Percentiles rank a stretch among this genome's conserved stretches.
phyloP scores from a whole-genome alignment of 768 basidiomycete species.

The Mrakia blollopis region DNA sequence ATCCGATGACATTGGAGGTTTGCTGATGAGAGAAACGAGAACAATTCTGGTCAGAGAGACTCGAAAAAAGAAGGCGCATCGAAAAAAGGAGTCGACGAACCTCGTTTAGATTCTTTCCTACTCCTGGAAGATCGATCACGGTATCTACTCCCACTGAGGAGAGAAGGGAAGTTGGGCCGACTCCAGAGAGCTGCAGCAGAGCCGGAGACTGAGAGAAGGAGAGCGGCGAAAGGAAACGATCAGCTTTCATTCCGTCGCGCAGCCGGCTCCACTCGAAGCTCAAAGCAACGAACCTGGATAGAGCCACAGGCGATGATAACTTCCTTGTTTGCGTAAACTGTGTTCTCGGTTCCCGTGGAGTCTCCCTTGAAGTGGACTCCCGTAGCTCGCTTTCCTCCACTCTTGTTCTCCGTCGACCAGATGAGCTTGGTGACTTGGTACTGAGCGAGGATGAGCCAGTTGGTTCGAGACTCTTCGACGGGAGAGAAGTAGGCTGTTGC shows the following conservation, averaged over 20 bases:
- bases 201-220: slow-evolving; percentile 49
- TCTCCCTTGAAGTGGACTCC: slow-evolving; percentile 50
- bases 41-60: neutral
- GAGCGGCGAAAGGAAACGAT: neutral
- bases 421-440: slow-evolving; percentile 26
- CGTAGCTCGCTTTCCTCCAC: slow-evolving; percentile 29
- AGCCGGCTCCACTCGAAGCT: too few relatives aligned
- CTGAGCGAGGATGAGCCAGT: slow-evolving; percentile 52
- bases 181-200: slow-evolving; percentile 55
- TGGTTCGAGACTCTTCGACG: slow-evolving; percentile 50
- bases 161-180: slow-evolving; percentile 57
- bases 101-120: slow-evolving; percentile 59
- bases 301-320: slow-evolving; percentile 54
- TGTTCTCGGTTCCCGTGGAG: slow-evolving; percentile 44
- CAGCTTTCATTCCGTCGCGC: neutral
- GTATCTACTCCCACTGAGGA: slow-evolving; percentile 50
- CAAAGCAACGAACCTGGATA: slow-evolving; percentile 35
- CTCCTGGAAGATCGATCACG: slow-evolving; percentile 54
- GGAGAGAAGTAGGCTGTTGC: slow-evolving; percentile 56
- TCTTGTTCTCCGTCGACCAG: neutral
- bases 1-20: slow-evolving; percentile 22
- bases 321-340: slow-evolving; percentile 46
- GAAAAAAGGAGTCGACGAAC: neutral
- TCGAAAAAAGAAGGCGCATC: neutral
- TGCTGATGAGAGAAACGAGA: slow-evolving; percentile 39